These are phyloP conservation scores for Metschnikowia peoriensis DNA, from an alignment of 805 yeast species.

Conservation along the genomic window DNA sequence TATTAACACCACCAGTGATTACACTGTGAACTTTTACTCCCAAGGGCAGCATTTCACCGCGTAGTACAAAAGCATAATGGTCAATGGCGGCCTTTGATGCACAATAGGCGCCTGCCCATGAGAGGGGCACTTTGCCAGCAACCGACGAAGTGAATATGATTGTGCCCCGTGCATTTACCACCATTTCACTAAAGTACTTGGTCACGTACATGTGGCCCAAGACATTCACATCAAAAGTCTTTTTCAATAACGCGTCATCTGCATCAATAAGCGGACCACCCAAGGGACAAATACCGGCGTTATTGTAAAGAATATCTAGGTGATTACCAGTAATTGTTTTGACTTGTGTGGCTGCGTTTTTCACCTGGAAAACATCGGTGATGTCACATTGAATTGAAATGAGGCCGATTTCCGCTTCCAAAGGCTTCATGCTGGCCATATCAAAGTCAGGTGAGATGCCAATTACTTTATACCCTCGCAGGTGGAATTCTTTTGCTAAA, in stretches of 20 bases:
- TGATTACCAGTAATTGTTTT: conserved; percentile 27
- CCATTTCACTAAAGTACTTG: conserved; percentile 28
- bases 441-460: conserved; percentile 32
- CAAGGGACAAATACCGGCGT: conserved; percentile 36
- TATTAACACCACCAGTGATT: conserved; percentile 40
- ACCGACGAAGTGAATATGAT: conserved; percentile 40
- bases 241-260: conserved; percentile 22
- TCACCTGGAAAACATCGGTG: conserved; percentile 19
- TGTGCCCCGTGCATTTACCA: conserved; percentile 33
- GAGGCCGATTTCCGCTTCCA: conserved; percentile 24
- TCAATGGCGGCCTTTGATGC: conserved; percentile 42
- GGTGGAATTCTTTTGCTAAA: conserved; percentile 14
- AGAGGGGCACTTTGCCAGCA: conserved; percentile 29
- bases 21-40: conserved; percentile 40
- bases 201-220: conserved; percentile 38
- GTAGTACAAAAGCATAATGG: conserved; percentile 31
- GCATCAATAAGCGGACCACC: conserved; percentile 34
- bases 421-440: conserved; percentile 26
- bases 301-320: conserved; percentile 40
- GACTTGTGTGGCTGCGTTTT: conserved; percentile 22
- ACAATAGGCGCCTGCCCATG: conserved; percentile 34
- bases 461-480: conserved; percentile 38
- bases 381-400: conserved; percentile 36
- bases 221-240: conserved; percentile 34
- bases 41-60: conserved; percentile 34